Conservation (phyloP, 768 basidiomycete species). For the Phylloporus sp. region DNA sequence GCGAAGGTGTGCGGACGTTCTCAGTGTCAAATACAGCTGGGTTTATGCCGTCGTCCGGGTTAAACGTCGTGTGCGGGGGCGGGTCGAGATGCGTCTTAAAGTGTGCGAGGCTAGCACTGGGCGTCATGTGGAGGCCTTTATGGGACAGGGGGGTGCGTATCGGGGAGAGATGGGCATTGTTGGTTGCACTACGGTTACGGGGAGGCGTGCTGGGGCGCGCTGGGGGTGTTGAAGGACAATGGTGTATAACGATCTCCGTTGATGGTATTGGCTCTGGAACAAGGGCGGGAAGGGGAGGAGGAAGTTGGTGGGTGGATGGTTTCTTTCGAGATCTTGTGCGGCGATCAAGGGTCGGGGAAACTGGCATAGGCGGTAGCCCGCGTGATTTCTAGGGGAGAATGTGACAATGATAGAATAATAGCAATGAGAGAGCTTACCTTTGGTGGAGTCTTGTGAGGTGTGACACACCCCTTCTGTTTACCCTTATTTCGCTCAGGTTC, state of each 20-base stretch:
- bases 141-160: constrained; percentile 66
- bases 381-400: constrained; percentile 32
- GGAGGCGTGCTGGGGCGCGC: constrained; percentile 39
- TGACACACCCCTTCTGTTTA: constrained; percentile 16
- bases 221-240: constrained; percentile 34
- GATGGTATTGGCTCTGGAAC: constrained; percentile 23
- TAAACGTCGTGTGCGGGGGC: constrained; percentile 39
- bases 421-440: constrained; percentile 12
- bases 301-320: constrained; percentile 9
- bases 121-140: constrained; percentile 67
- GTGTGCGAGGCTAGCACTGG: constrained; percentile 59
- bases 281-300: constrained; percentile 21
- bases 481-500: constrained; percentile 10
- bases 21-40: constrained; percentile 35
- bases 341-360: constrained; percentile 45
- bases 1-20: constrained; percentile 43
- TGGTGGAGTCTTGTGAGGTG: constrained; percentile 26
- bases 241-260: constrained; percentile 10
- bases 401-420: neutral
- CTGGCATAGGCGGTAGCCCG: constrained; percentile 39
- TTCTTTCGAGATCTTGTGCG: constrained; percentile 26
- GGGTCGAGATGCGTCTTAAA: constrained; percentile 70
- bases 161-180: constrained; percentile 49
- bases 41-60: constrained; percentile 31
- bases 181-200: constrained; percentile 19